Evolutionary conservation across 1,139 yeast species (phyloP).

Genomic region (Wickerhamomyces sp.): DNA sequence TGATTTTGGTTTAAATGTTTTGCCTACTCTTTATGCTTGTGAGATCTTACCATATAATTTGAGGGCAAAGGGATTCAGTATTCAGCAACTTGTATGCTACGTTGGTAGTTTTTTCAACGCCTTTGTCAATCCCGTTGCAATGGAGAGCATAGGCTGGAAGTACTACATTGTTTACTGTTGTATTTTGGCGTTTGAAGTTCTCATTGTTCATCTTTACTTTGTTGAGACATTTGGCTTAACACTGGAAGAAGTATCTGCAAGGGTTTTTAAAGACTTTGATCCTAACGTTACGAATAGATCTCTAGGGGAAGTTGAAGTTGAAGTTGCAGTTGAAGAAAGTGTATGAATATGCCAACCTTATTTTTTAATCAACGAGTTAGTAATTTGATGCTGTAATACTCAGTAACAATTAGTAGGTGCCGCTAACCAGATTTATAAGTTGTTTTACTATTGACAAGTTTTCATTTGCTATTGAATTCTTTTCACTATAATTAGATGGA

Average conservation of each 20-base stretch:
- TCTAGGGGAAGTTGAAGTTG: too few species aligned
- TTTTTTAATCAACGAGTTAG: too few species aligned
- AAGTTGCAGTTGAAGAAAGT: too few species aligned
- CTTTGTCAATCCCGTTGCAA: constrained; percentile 53
- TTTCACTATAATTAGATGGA: too few species aligned
- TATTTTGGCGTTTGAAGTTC: constrained; percentile 33
- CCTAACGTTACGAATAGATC: too few species aligned
- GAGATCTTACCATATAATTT: constrained; percentile 34
- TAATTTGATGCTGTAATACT: too few species aligned
- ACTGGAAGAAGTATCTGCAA: constrained; percentile 44
- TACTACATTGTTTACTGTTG: constrained; percentile 50
- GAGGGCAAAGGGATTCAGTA: constrained; percentile 29
- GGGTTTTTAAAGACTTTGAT: constrained; percentile 1
- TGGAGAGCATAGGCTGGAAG: constrained; percentile 53
- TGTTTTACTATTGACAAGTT: too few species aligned
- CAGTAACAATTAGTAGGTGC: too few species aligned
- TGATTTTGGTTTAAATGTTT: constrained; percentile 26
- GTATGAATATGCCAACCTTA: too few species aligned
- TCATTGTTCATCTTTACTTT: constrained; percentile 36
- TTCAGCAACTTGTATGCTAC: constrained; percentile 28
- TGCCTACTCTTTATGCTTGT: constrained; percentile 29
- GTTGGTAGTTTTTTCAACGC: constrained; percentile 33
- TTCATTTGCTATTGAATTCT: too few species aligned
- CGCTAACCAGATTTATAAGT: too few species aligned
- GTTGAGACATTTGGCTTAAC: constrained; percentile 48